Evolutionary conservation across 2,329 filamentous ascomycete species (phyloP).

Genomic region (Venturia pyrina): DNA sequence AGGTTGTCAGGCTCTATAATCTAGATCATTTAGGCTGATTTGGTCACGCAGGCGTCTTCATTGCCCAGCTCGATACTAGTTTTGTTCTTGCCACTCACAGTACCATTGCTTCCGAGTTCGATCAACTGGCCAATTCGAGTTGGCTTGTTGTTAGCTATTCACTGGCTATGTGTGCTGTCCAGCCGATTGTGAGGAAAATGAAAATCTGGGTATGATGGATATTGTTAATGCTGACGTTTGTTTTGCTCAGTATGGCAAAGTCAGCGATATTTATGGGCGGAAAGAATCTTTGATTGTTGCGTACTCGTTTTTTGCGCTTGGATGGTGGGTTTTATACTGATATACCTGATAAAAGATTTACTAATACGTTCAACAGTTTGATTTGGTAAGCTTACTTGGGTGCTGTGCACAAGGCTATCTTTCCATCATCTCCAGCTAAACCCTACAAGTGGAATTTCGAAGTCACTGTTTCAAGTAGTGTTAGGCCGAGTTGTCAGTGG

Average conservation of each 20-base stretch:
- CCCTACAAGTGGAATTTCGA: conserved; percentile 23
- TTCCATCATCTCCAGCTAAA: neutral
- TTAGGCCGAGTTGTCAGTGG: conserved; percentile 32
- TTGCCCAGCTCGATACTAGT: conserved; percentile 53
- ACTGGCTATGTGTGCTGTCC: conserved; percentile 31
- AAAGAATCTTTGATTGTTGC: conserved; percentile 30
- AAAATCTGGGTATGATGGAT: neutral
- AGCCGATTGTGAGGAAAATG: conserved; percentile 23
- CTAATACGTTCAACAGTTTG: neutral
- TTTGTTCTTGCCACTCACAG: conserved; percentile 58
- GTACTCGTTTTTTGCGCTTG: conserved; percentile 32
- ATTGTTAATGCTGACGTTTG: neutral
- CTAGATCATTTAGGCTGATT: neutral
- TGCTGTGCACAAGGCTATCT: no score
- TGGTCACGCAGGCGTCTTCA: conserved; percentile 44
- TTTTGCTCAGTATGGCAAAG: conserved; percentile 28
- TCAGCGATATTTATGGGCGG: conserved; percentile 36
- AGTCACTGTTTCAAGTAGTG: conserved; percentile 30
- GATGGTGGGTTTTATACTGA: no score
- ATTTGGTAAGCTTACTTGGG: conserved; percentile 15
- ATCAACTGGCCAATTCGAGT: conserved; percentile 29
- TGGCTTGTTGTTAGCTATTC: conserved; percentile 37
- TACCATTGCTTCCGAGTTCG: conserved; percentile 37
- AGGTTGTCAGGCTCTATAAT: neutral
- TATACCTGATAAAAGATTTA: no score